Base-by-base conservation (phyloP, 164 flowering plant genomes). In the Stephania cephalantha region DNA sequence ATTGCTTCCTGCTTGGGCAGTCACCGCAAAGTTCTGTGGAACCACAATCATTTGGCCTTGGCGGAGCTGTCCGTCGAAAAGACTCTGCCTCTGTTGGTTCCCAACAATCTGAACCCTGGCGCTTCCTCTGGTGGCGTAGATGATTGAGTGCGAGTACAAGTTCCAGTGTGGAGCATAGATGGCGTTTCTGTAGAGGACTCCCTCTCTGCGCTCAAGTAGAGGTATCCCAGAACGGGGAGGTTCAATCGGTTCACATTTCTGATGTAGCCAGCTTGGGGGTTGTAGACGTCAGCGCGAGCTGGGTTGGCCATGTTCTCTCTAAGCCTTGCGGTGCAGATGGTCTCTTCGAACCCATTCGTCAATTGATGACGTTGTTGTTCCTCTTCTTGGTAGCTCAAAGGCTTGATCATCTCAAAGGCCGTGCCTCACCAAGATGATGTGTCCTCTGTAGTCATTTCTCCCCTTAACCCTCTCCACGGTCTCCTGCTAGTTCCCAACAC, bases 301-400 rank as follows among this genome's bases (percentile, higher is more conserved):
- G 88, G 88, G 52, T 85, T 80, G 4, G 70, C 89, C n/a, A 90
- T 80, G 88, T 89, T 88, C 81, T 86, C 82, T 9, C 44, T 82
- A 2, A 87, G 70, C 77, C 86, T 84, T 50, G 79, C 52, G 22
- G 70, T 76, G 91, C 97, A 92, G 4, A 87, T 10, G 29, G 87
- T 84, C 81, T 90, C 91, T 69, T 90, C 97, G 1, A 88, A 8
- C n/a, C 93, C 93, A 72, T 89, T 91, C 44, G 17, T 46, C 2
- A 55, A 4, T 18, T 61, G 48, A 4, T 22, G 6, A n/a, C 42
- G 67, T 22, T 73, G 77, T 55, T 74, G 52, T 64, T 80, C 77
- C 52, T 78, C 75, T 66, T 76, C 67, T 53, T 77, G 69, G 15
- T 17, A 46, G 61, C 52, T 29, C n/a, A 84, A 78, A 18, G 87